Evolutionary conservation across 2,329 filamentous ascomycete genomes (phyloP).

Genomic region (Fusarium lateritium): DNA sequence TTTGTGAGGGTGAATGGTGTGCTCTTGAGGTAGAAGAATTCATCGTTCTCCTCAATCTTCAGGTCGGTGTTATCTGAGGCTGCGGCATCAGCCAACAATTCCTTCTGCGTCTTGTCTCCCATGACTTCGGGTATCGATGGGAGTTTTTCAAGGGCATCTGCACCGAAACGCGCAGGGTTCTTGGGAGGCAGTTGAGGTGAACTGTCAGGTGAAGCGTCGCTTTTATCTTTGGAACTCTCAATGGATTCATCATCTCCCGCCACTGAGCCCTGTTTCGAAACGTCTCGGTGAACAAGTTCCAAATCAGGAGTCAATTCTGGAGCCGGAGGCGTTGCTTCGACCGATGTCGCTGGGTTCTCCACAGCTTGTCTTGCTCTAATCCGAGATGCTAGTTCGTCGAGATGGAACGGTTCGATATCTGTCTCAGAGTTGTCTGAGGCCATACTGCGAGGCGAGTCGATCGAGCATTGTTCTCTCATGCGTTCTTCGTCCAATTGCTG

Average conservation of each 20-base stretch:
- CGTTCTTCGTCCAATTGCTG: constrained; percentile 41
- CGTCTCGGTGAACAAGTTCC: constrained; percentile 48
- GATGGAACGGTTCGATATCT: constrained; percentile 65
- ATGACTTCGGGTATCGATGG: constrained; percentile 48
- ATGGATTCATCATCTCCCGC: constrained; percentile 12
- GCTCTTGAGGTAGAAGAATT: constrained; percentile 64
- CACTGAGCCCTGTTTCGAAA: constrained; percentile 30
- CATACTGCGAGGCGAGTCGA: constrained; percentile 45
- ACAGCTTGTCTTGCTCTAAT: constrained; percentile 56
- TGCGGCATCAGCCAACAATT: constrained; percentile 13
- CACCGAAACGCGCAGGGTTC: constrained; percentile 40
- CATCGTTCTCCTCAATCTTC: constrained; percentile 56
- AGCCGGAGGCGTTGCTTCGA: constrained; percentile 23
- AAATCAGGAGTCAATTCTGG: constrained; percentile 22
- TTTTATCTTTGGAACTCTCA: constrained; percentile 19
- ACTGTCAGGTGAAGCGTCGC: neutral
- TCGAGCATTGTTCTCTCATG: constrained; percentile 38
- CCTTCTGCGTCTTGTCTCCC: constrained; percentile 19
- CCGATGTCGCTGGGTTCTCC: constrained; percentile 12
- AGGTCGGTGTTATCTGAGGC: constrained; percentile 24
- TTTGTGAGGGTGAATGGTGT: constrained; percentile 65
- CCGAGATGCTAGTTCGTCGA: constrained; percentile 62
- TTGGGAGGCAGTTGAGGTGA: constrained; percentile 41
- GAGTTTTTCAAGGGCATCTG: constrained; percentile 27
- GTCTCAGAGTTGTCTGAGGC: constrained; percentile 52